These are phyloP conservation scores for Tricholoma sp. DNA, from an alignment of 768 basidiomycete genomes.

Conservation along the genomic window DNA sequence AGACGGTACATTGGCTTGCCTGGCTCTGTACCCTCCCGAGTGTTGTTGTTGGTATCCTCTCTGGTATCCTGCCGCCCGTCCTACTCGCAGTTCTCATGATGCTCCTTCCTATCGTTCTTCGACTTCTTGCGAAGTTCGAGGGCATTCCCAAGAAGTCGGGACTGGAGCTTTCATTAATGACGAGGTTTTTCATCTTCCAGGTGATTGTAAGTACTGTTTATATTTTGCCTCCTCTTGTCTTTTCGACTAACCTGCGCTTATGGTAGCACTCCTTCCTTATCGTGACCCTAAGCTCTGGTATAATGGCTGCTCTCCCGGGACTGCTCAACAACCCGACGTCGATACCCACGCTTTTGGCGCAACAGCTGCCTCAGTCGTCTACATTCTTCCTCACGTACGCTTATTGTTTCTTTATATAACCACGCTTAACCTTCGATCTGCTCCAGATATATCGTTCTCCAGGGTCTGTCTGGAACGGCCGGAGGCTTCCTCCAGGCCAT, in stretches of 20 bases:
- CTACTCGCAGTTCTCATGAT: constrained; percentile 88
- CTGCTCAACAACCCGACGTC: constrained; percentile 65
- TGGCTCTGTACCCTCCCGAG: constrained; percentile 77
- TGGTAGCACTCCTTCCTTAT: constrained; percentile 88
- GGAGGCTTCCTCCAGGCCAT: constrained; percentile 79
- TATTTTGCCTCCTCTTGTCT: neutral
- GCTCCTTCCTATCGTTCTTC: constrained; percentile 75
- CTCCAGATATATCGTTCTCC: constrained; percentile 61
- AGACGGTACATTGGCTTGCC: constrained; percentile 59
- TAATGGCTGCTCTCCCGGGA: constrained; percentile 62
- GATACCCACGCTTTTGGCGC: constrained; percentile 67
- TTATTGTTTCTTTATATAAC: too few relatives aligned
- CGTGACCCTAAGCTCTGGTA: constrained; percentile 79
- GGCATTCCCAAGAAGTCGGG: constrained; percentile 83
- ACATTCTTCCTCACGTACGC: constrained; percentile 87
- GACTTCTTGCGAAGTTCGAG: constrained; percentile 78
- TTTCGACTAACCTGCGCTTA: neutral
- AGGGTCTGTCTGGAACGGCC: constrained; percentile 75
- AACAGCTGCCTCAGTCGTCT: constrained; percentile 74
- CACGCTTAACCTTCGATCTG: neutral
- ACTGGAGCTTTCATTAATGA: constrained; percentile 89
- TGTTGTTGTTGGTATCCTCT: constrained; percentile 72
- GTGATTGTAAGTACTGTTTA: constrained; percentile 61
- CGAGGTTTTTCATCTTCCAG: constrained; percentile 87
- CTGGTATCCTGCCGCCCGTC: constrained; percentile 83